Base-by-base conservation (phyloP, 129 eudicot species). In the Artemisia argyi region DNA sequence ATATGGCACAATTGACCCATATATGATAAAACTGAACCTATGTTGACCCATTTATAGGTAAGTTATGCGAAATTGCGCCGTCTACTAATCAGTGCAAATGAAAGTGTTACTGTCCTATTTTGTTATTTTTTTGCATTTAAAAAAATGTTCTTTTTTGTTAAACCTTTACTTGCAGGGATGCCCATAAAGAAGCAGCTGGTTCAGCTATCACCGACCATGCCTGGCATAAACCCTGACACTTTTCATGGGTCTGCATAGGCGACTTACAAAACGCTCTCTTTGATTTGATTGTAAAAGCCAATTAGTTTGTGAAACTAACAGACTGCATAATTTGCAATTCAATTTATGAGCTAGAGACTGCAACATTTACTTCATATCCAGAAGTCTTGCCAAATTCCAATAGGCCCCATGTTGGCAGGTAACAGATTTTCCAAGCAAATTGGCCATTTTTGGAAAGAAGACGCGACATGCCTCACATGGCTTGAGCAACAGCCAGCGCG, bases 321-420 rank as follows among this genome's bases (percentile, higher is more conserved):
- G 78, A 82, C 35, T 46, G 53, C 72, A 19, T 82, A 0, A 51
- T 88, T 17, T 85, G 88, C 79, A 88, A 82, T 62, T 79, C 90
- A 47, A n/a, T 79, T 19, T 44, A 32, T 55, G 89, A 79, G 30
- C 57, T 87, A 19, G 93, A 87, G 69, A 50, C 82, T 0, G 85
- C 55, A 4, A 79, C 84, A 10, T 61, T 81, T 30, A 47, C 70
- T 10, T 46, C 66, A 12, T 51, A 16, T 61, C 83, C 86, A 3
- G 19, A 85, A 15, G 26, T 76, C 7, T 7, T 78, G 35, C 81
- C 94, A n/a, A n/a, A n/a, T n/a, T n/a, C n/a, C n/a, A 1, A 65
- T 87, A 4, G 87, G 89, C 12, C 89, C 89, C 11, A 78, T 87
- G 18, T 16, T 74, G 13, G 83, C 93, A 44, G 75, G 80, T 76